Conservation (phyloP, 2,329 filamentous ascomycete genomes). For the Colletotrichum sp. region DNA sequence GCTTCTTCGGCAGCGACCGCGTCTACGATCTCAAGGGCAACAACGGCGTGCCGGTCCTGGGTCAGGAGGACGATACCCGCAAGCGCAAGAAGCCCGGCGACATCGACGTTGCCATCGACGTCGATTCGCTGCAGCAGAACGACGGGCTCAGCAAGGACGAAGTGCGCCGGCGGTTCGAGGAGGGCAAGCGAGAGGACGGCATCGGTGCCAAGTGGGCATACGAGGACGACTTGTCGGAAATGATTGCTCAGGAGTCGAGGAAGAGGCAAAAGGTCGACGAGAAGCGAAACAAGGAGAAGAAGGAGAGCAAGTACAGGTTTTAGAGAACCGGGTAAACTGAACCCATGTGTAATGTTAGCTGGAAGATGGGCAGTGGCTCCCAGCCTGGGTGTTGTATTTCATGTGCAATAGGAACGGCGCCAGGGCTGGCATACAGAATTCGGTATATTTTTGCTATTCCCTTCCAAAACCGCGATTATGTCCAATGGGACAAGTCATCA, state of each 20-base stretch:
- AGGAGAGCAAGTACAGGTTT: constrained; percentile 57
- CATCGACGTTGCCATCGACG: constrained; percentile 89
- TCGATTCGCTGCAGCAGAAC: constrained; percentile 76
- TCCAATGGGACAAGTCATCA: background rate
- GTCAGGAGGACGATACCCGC: constrained; percentile 75
- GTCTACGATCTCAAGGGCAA: constrained; percentile 81
- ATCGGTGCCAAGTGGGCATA: constrained; percentile 71
- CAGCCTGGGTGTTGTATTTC: background rate
- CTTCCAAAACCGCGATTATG: background rate
- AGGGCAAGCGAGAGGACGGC: constrained; percentile 68
- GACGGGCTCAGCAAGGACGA: constrained; percentile 87
- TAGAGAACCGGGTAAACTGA: constrained; percentile 27
- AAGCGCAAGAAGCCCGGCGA: constrained; percentile 97
- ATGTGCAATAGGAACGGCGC: constrained; percentile 11
- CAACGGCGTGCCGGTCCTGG: constrained; percentile 73
- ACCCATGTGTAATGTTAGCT: constrained; percentile 10
- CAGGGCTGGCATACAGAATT: background rate
- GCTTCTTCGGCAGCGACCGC: constrained; percentile 95
- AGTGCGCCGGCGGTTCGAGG: constrained; percentile 80
- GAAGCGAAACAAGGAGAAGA: constrained; percentile 72
- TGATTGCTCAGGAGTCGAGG: constrained; percentile 92
- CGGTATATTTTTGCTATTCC: background rate
- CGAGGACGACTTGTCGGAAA: constrained; percentile 91
- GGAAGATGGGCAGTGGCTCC: background rate
- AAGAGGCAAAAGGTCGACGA: constrained; percentile 90